Evolutionary conservation across 2,329 filamentous ascomycete species (phyloP).

Genomic region (Dendryphion nanum): DNA sequence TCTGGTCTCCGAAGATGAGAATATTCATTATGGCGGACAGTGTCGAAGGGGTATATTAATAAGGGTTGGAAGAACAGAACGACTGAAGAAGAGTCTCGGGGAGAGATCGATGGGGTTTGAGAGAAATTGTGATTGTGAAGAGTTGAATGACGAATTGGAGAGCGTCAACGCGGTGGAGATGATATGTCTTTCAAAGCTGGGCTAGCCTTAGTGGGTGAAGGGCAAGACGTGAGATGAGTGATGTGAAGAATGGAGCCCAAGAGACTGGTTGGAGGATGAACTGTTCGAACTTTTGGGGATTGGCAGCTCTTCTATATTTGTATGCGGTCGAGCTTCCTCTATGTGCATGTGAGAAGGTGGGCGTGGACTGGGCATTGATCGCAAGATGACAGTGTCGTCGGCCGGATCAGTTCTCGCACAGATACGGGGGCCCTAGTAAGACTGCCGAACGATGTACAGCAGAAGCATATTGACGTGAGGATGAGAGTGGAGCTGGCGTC

Average conservation of each 20-base stretch:
- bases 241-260: conserved; percentile 17
- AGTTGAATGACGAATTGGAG: too few species aligned
- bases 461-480: conserved; percentile 42
- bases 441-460: conserved; percentile 41
- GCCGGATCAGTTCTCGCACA: conserved; percentile 39
- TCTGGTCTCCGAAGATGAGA: conserved; percentile 71
- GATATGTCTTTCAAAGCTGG: too few species aligned
- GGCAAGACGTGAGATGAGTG: too few species aligned
- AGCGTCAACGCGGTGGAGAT: too few species aligned
- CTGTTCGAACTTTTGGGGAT: conserved; percentile 18
- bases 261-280: conserved; percentile 24
- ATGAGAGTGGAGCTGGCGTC: conserved; percentile 33
- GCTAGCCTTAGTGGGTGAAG: too few species aligned
- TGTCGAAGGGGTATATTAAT: conserved; percentile 22
- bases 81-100: conserved; percentile 10
- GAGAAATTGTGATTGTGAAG: too few species aligned
- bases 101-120: too few species aligned
- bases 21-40: conserved; percentile 41
- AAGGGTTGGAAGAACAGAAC: neutral
- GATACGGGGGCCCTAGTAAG: conserved; percentile 37
- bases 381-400: conserved; percentile 36
- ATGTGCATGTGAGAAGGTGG: conserved; percentile 13
- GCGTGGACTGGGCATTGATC: conserved; percentile 31
- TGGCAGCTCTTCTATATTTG: conserved; percentile 37
- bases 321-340: conserved; percentile 17